These are phyloP conservation scores for Ceratobasidium sp. DNA, from an alignment of 1,284 basidiomycete species.

Conservation along the genomic window DNA sequence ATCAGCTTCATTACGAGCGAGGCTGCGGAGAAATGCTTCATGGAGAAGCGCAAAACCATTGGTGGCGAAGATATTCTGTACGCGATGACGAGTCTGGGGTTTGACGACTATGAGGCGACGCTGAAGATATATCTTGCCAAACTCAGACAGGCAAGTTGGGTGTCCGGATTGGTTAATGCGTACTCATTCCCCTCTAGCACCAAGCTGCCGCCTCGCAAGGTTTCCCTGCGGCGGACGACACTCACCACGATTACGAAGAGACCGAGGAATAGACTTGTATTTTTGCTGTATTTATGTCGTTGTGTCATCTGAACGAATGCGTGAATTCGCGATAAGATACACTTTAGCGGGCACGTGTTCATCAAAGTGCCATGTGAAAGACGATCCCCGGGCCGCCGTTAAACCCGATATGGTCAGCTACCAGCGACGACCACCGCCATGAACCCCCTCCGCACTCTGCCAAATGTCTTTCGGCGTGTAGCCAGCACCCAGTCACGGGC, in stretches of 20 bases:
- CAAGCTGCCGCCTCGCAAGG: conserved; percentile 33
- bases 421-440: conserved; percentile 1
- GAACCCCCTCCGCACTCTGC: conserved; percentile 5
- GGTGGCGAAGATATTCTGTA: conserved; percentile 92
- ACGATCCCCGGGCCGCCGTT: background rate
- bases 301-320: background rate
- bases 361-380: conserved; percentile 26
- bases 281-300: background rate
- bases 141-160: conserved; percentile 77
- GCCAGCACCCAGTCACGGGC: background rate
- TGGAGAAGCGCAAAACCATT: conserved; percentile 88
- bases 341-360: conserved; percentile 20
- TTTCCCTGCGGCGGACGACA: conserved; percentile 13
- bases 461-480: background rate
- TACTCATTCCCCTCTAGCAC: conserved; percentile 13
- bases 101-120: conserved; percentile 94
- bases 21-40: conserved; percentile 86
- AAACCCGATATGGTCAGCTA: conserved; percentile 19
- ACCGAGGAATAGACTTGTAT: background rate
- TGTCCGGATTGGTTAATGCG: background rate
- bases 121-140: conserved; percentile 91
- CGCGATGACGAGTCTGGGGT: conserved; percentile 88
- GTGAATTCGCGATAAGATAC: conserved; percentile 19
- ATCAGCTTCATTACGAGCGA: conserved; percentile 95
- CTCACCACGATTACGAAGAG: conserved; percentile 15